Conservation (phyloP, 768 basidiomycete species). For the Tulasnella calospora region DNA sequence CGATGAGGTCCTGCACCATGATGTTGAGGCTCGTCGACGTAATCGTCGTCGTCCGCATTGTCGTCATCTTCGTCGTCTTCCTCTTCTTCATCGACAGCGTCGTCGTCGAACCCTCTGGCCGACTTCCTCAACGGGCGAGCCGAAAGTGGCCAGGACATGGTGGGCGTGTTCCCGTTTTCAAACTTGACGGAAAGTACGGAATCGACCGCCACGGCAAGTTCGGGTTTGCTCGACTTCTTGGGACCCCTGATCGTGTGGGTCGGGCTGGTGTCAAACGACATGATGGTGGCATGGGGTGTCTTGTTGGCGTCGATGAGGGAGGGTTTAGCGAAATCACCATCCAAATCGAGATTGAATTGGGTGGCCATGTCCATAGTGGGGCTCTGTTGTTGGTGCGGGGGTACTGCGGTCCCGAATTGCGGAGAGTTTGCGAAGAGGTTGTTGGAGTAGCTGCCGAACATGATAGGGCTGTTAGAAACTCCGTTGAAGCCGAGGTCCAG, state of each 20-base stretch:
- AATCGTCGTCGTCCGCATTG: constrained; percentile 17
- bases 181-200: not conserved
- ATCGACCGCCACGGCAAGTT: not conserved
- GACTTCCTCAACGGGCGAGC: not conserved
- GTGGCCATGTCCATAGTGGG: not conserved
- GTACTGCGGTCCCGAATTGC: not conserved
- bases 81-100: not conserved
- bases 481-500: not conserved
- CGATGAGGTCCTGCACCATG: constrained; percentile 3
- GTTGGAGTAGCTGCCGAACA: not conserved
- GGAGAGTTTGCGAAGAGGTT: not conserved
- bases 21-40: constrained; percentile 1
- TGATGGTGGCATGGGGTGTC: not conserved
- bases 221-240: not conserved
- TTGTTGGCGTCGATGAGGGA: not conserved
- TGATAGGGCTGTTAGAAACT: not conserved
- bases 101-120: not conserved
- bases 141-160: not conserved
- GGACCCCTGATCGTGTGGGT: not conserved
- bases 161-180: not conserved
- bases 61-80: constrained; percentile 14
- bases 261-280: not conserved
- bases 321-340: not conserved
- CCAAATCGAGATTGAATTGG: not conserved
- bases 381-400: not conserved